Percentiles rank a stretch among this genome's conserved stretches.
These are phyloP conservation scores for Arabidopsis suecica DNA, from an alignment of 345 rosid species.

Conservation along the genomic window DNA sequence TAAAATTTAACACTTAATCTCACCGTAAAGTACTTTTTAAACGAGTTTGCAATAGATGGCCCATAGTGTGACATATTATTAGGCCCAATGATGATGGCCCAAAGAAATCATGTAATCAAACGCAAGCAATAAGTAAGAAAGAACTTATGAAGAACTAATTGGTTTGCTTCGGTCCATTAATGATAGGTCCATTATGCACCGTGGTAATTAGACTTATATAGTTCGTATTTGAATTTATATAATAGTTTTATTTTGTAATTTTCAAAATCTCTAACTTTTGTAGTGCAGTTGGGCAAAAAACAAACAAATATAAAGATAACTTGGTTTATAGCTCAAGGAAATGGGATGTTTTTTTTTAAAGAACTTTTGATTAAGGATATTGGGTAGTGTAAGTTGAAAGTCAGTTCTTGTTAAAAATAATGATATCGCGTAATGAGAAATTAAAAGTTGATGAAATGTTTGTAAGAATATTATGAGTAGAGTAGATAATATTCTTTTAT, in stretches of 20 bases:
- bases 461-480: slow-evolving; percentile 3
- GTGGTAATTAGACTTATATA: neutral
- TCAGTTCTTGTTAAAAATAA: slow-evolving; percentile 36
- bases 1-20: too few species aligned
- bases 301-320: slow-evolving; percentile 24
- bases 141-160: neutral
- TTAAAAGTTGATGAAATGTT: slow-evolving; percentile 26
- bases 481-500: neutral
- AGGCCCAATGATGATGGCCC: neutral
- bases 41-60: neutral
- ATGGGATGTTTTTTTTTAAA: neutral
- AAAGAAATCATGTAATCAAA: neutral
- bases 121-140: neutral
- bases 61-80: neutral
- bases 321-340: slow-evolving; percentile 42
- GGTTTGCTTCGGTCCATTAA: slow-evolving; percentile 6
- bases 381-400: slow-evolving; percentile 42
- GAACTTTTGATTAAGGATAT: slow-evolving; percentile 28
- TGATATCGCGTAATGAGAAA: slow-evolving; percentile 42
- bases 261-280: neutral
- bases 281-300: neutral
- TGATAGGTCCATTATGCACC: neutral
- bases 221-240: neutral
- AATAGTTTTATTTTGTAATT: neutral
- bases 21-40: neutral